Evolutionary conservation across 208 protist species (phyloP).

Genomic region (Polymyxa betae): DNA sequence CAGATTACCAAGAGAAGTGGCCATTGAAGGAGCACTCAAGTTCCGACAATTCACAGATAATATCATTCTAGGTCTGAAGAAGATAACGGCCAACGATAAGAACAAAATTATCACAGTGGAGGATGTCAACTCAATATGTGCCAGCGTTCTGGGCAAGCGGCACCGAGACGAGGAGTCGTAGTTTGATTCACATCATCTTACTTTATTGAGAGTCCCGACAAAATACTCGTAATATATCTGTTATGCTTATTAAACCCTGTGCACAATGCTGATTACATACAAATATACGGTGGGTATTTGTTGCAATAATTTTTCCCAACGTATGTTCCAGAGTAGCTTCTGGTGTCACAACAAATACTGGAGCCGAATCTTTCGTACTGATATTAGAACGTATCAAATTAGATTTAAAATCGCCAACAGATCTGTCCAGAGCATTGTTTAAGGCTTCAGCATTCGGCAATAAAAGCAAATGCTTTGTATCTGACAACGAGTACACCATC

Average conservation of each 20-base stretch:
- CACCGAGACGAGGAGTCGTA: too few species aligned
- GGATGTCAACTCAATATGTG: neutral
- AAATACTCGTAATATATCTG: neutral
- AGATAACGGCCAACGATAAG: neutral
- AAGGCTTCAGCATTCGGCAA: neutral
- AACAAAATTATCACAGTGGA: neutral
- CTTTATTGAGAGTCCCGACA: too few species aligned
- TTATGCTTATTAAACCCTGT: neutral
- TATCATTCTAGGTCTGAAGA: neutral
- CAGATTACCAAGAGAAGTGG: neutral
- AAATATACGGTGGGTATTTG: neutral
- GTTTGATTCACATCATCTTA: too few species aligned
- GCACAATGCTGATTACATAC: neutral
- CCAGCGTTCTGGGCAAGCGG: too few species aligned
- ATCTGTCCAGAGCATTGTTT: neutral
- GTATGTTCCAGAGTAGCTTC: neutral
- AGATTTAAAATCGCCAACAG: neutral
- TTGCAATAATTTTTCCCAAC: neutral
- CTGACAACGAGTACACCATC: neutral
- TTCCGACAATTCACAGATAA: neutral
- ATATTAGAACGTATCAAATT: neutral
- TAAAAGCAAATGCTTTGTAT: neutral
- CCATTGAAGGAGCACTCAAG: neutral
- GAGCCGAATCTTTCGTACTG: neutral
- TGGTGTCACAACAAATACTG: neutral